Percentiles rank a stretch among this genome's conserved stretches.
Evolutionary conservation across 495 filamentous ascomycete genomes (phyloP).

Genomic region (Talaromyces wortmannii): DNA sequence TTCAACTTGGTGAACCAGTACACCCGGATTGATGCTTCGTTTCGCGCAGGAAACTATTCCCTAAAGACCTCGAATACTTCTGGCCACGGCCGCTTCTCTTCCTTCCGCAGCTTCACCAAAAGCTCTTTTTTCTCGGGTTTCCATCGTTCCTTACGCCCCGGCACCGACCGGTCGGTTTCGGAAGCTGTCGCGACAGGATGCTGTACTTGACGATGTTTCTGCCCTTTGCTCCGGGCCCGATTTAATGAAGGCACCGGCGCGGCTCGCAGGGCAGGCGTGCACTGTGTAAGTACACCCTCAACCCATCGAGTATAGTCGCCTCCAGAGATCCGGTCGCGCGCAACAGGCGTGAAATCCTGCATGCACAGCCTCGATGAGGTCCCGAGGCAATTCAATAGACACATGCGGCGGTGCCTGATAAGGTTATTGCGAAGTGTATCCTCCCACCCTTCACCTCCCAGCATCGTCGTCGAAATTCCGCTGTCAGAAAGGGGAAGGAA

Average conservation of each 20-base stretch:
- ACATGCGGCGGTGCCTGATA: no score
- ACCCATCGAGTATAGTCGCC: no score
- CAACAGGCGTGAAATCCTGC: no score
- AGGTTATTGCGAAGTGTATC: no score
- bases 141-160: constrained; percentile 10
- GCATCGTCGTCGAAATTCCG: no score
- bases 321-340: no score
- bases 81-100: constrained; percentile 7
- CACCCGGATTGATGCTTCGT: background rate
- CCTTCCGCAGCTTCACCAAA: constrained; percentile 15
- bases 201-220: background rate
- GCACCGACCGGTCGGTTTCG: constrained; percentile 5
- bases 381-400: no score
- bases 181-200: constrained; percentile 1
- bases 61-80: background rate
- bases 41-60: background rate
- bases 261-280: constrained; percentile 4
- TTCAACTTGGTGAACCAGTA: background rate
- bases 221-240: background rate
- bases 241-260: background rate
- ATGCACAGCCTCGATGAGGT: no score
- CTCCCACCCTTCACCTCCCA: no score
- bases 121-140: constrained; percentile 13
- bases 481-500: no score
- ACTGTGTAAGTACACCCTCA: no score